Evolutionary conservation across 495 filamentous ascomycete genomes (phyloP).

Genomic region (Talaromyces stipitatus): DNA sequence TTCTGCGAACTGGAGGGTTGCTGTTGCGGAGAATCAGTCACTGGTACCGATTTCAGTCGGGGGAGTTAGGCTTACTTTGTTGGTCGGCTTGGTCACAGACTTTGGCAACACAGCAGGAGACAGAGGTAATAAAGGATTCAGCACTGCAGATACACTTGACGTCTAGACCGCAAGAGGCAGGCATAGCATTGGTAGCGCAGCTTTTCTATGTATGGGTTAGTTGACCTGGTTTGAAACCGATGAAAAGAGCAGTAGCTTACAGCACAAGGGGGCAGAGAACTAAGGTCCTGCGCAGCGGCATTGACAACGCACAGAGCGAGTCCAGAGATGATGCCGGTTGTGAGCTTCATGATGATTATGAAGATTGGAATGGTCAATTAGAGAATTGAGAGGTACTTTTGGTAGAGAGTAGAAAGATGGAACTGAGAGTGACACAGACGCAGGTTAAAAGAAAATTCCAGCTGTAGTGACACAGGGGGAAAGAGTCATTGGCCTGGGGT

Average conservation of each 20-base stretch:
- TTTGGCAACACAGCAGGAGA: slow-evolving; percentile 59
- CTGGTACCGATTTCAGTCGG: no score
- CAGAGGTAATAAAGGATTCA: slow-evolving; percentile 46
- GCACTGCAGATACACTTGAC: slow-evolving; percentile 62
- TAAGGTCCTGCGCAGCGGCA: slow-evolving; percentile 17
- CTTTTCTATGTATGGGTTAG: slow-evolving; percentile 27
- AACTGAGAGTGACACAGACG: not conserved
- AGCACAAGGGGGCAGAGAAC: slow-evolving; percentile 36
- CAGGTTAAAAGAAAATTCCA: not conserved
- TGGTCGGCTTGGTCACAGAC: slow-evolving; percentile 50
- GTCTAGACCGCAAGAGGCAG: slow-evolving; percentile 46
- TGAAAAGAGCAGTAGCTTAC: slow-evolving; percentile 23
- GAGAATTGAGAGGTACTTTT: not conserved
- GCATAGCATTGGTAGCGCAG: slow-evolving; percentile 44
- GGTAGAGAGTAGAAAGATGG: not conserved
- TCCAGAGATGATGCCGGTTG: slow-evolving; percentile 20
- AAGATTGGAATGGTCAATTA: not conserved
- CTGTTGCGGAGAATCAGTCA: slow-evolving; percentile 17
- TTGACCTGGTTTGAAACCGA: slow-evolving; percentile 1
- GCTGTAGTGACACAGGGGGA: not conserved
- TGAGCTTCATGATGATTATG: slow-evolving; percentile 28
- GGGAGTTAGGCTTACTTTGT: slow-evolving; percentile 30
- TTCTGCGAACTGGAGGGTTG: slow-evolving; percentile 41
- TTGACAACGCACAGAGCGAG: slow-evolving; percentile 23
- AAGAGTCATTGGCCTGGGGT: not conserved